Base-by-base conservation (phyloP, 306 rosid species). In the Boehmeria nivea region DNA sequence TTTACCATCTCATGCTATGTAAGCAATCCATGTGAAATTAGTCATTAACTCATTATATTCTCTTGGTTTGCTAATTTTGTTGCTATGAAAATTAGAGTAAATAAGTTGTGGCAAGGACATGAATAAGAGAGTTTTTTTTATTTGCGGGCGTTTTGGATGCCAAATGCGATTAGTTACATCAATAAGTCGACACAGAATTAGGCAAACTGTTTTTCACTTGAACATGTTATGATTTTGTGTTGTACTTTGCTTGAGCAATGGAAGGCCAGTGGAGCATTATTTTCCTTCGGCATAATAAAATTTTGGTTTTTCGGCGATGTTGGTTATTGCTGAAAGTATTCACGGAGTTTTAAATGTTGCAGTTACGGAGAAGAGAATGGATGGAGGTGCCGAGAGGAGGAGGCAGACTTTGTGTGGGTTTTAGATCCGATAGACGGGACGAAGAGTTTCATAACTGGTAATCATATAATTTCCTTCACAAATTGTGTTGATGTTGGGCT, bases 361-460 rank as follows among this genome's bases (percentile, higher is more conserved):
- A 91, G 96, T 73, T 87, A 54, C 21, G 98, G 98, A 48, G 98
- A 91, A 79, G 98, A 87, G 72, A 84, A 80, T 10, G 98, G 96
- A 9, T 91, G 98, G 98, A 91, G 75, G 69, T 84, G 87, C 80
- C 77, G 57, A 58, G 84, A 82, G 72, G 39, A 74, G 15, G 74
- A 34, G 69, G 64, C 96, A 12, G 95, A 91, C 57, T 87, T 76
- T 59, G 96, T 91, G 15, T 91, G 98, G 98, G 89, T 91, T 23
- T 87, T 91, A 51, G 98, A 91, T 73, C 98, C 96, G 6, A 87
- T 87, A 17, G 98, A 91, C 69, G 98, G 98, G 55, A 91, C 96
- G 50, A 91, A 84, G 72, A 91, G 98, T 59, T 91, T 87, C 42
- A 84, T 91, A 31, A 91, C 96, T 52, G 96, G 98, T 91, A 81